Evolutionary conservation across 164 flowering plant genomes (phyloP), one percentile per base, ranked within the genome.

Genomic region (Vitis rotundifolia): DNA sequence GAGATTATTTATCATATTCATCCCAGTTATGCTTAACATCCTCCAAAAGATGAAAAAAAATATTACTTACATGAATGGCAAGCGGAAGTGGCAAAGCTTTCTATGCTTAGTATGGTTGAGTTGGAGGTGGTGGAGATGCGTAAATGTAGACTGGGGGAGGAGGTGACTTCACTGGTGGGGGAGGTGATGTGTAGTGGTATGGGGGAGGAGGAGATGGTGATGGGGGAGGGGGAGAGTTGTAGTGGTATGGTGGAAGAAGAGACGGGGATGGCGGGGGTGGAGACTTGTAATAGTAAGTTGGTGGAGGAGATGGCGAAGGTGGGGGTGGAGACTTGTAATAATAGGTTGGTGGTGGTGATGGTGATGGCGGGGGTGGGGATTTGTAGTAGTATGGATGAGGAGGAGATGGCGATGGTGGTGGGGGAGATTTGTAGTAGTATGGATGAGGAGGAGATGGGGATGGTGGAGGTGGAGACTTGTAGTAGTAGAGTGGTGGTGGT

Each of bases 401-500:
- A 16, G 76, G 75, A 11, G 70, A 66, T 9, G 53, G 66, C 0
- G 48, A 56, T 8, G 71, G 75, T 8, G 75, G 63, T 10, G 74
- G 74, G 2, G 75, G 75, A 22, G 75, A 66, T 6, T 66, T 59
- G 66, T 74, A 74, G 61, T 63, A 50, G 48, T 69, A 69, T 18
- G 77, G 77, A 5, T 69, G 69, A 2, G 69, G 73, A 0, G 75
- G 59, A 0, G 77, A 67, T 0, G 79, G 72, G 0, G 78, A 72
- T 37, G 81, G 83, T 29, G 84, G 87, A 15, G 87, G 83, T 6
- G 76, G 81, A 0, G 81, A 75, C n/a, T 72, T 70, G 71, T 79
- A 79, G 49, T 57, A 64, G 54, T 75, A 68, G 0, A 80, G 80
- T 4, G 75, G 62, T 0, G 74, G 79, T 2, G 76, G 61, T 28